phyloP scores from a whole-genome alignment of 2,329 filamentous ascomycete species.

The Colletotrichum sp. region DNA sequence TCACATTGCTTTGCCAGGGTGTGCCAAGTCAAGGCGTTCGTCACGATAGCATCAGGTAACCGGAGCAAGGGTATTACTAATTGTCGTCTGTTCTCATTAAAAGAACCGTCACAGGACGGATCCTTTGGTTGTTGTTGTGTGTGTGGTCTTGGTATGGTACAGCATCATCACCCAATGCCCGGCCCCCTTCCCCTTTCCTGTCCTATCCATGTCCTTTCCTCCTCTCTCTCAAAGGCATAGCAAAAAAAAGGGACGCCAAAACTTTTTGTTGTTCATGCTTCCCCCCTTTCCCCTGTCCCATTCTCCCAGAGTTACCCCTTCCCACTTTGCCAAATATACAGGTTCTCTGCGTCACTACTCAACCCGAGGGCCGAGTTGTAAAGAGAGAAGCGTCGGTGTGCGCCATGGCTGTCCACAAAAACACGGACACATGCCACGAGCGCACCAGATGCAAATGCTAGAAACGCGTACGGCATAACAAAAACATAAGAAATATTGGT shows the following conservation, averaged over 20 bases:
- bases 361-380: background rate
- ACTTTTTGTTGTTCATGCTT: constrained; percentile 19
- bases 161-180: constrained; percentile 15
- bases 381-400: constrained; percentile 1
- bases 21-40: background rate
- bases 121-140: constrained; percentile 11
- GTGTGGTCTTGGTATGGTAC: constrained; percentile 20
- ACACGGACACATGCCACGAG: background rate
- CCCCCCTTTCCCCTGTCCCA: constrained; percentile 10
- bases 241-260: constrained; percentile 18
- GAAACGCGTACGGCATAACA: constrained; percentile 3
- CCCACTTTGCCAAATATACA: constrained; percentile 17
- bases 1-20: background rate
- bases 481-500: constrained; percentile 4
- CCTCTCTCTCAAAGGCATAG: constrained; percentile 6
- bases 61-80: background rate
- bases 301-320: background rate
- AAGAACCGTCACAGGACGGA: constrained; percentile 6
- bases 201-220: background rate
- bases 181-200: background rate
- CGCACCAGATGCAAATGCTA: constrained; percentile 17
- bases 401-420: background rate
- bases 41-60: background rate
- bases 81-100: constrained; percentile 21
- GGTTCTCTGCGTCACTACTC: background rate